Percentiles rank a stretch among this genome's conserved stretches.
Conservation (phyloP, 2,329 filamentous ascomycete species). For the Xylariales sp. region DNA sequence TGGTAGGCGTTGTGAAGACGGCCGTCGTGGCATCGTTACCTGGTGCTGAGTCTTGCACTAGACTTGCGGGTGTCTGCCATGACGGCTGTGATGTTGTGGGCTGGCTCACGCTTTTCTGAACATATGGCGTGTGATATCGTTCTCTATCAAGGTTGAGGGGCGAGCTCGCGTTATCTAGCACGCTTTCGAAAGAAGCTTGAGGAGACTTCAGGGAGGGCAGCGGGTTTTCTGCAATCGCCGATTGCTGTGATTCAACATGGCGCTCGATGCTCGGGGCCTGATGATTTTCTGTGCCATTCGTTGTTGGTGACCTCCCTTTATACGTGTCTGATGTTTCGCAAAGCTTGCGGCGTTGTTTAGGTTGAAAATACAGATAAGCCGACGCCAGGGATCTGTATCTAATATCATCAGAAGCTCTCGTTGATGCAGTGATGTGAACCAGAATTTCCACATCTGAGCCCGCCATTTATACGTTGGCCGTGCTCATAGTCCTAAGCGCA, state of each 20-base stretch:
- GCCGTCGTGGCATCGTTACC: slow-evolving; percentile 26
- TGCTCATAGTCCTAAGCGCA: too few relatives aligned
- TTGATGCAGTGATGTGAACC: slow-evolving; percentile 50
- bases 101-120: background rate
- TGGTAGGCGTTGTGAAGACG: slow-evolving; percentile 42
- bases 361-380: slow-evolving; percentile 44
- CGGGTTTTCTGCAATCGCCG: slow-evolving; percentile 10
- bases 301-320: background rate
- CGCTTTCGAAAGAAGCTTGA: slow-evolving; percentile 40
- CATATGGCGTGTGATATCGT: background rate
- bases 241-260: too few relatives aligned
- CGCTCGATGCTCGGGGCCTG: too few relatives aligned
- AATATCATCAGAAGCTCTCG: slow-evolving; percentile 41
- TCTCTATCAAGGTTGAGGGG: slow-evolving; percentile 8
- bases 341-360: background rate
- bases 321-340: background rate
- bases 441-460: slow-evolving; percentile 44
- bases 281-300: background rate
- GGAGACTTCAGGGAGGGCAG: slow-evolving; percentile 19
- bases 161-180: slow-evolving; percentile 36
- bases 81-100: slow-evolving; percentile 25
- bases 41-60: slow-evolving; percentile 52
- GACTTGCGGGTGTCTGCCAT: slow-evolving; percentile 42
- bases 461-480: slow-evolving; percentile 27
- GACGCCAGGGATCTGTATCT: slow-evolving; percentile 44